phyloP scores from a whole-genome alignment of 495 filamentous ascomycete genomes.

The Pseudoneurospora amorphoporcata region DNA sequence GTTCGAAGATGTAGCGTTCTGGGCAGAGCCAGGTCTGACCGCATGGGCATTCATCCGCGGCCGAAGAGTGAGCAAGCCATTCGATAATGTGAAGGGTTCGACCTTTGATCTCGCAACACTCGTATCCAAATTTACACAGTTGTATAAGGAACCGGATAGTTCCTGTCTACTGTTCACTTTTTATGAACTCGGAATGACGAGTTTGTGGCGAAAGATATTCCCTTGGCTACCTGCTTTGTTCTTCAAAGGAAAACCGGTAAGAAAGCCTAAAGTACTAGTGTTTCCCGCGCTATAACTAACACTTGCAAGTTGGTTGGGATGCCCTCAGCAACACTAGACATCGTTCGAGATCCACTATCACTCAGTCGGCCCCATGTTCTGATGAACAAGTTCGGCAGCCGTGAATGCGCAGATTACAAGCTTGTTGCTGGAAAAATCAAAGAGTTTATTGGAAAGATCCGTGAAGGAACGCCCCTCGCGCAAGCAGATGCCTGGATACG shows the following conservation, averaged over 20 bases:
- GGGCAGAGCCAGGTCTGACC: constrained; percentile 1
- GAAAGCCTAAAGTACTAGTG: background rate
- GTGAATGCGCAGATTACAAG: constrained; percentile 9
- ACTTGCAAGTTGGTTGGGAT: constrained; percentile 4
- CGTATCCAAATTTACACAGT: constrained; percentile 2
- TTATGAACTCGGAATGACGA: constrained; percentile 9
- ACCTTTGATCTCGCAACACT: constrained; percentile 1
- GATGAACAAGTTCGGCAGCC: constrained; percentile 20
- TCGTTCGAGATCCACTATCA: constrained; percentile 11
- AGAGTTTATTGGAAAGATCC: constrained; percentile 13
- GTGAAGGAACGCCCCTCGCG: constrained; percentile 3
- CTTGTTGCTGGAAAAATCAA: constrained; percentile 9
- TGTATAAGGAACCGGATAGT: background rate
- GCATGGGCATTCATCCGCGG: constrained; percentile 1
- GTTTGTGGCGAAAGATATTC: constrained; percentile 8
- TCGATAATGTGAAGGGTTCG: constrained; percentile 1
- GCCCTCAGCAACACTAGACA: constrained; percentile 12
- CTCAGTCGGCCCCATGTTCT: constrained; percentile 14
- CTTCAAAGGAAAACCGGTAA: constrained; percentile 9
- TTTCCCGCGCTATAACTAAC: constrained; percentile 4
- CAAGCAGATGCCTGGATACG: constrained; percentile 8
- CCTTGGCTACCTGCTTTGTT: constrained; percentile 6
- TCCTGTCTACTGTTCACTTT: constrained; percentile 1
- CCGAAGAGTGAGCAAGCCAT: constrained; percentile 1
- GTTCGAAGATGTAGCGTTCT: constrained; percentile 6